phyloP scores from a whole-genome alignment of 148 eudicot species.

The Chenopodium berlandieri region DNA sequence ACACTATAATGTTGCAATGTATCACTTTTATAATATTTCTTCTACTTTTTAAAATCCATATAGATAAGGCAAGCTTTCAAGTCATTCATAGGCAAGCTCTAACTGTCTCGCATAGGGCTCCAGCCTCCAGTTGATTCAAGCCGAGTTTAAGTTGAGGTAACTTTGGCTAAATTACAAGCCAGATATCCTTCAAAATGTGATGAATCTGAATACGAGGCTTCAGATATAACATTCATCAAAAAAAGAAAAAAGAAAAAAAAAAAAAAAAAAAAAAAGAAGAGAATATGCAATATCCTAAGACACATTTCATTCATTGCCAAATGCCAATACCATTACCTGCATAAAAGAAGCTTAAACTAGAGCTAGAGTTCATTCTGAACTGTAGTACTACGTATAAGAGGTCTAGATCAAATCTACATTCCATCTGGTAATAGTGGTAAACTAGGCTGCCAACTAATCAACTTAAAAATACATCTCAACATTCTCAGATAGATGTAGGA shows the following conservation, averaged over 20 bases:
- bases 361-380: not conserved
- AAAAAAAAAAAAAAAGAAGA: not conserved
- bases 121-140: not conserved
- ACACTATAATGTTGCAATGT: no score
- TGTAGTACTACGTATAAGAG: not conserved
- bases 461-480: not conserved
- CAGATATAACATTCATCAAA: not conserved
- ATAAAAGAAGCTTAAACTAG: not conserved
- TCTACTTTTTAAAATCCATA: no score
- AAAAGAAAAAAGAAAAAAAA: not conserved
- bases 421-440: not conserved
- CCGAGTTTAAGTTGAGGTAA: no score
- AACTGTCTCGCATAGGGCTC: no score
- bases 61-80: not conserved
- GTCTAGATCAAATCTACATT: not conserved
- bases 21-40: no score
- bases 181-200: not conserved
- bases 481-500: conserved; percentile 6
- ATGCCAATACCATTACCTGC: conserved; percentile 2
- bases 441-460: not conserved
- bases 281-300: not conserved
- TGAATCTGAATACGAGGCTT: not conserved
- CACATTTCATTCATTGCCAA: not conserved
- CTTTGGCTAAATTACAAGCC: not conserved
- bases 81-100: not conserved